Evolutionary conservation across 2,329 filamentous ascomycete species (phyloP), one percentile per base, ranked within the genome.

Genomic region (Podosphaera aphanis): DNA sequence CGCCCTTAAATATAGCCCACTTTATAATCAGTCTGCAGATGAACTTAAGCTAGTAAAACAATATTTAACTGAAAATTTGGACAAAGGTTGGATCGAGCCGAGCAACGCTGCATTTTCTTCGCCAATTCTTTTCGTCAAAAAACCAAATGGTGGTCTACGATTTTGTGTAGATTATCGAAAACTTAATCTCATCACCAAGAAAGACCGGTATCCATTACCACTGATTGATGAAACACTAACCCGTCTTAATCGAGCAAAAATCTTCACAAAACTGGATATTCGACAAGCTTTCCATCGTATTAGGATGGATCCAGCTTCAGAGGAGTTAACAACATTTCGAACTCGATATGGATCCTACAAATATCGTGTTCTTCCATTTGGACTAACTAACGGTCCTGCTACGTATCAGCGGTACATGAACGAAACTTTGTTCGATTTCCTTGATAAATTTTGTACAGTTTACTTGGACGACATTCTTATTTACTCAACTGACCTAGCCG

Each of bases 381-480:
- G 43, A 7, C n/a, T 47, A 3, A 39, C 38, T 16, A 49, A 47
- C 20, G 19, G 37, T 2, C 43, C 43, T 2, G 33, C 37, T 2
- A 47, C 37, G 11, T 47, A 25, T 25, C 37, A 47, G 33, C 10
- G 13, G 2, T 46, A 46, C 40, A 47, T 49, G 25, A 47, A 49
- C 23, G 33, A 49, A 27, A 37, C 41, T 21, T 18, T 47, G 2
- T 27, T 41, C 5, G 27, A 45, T 6, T 47, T 27, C 13, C 27
- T 47, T 20, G 27, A 49, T 25, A 15, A n/a, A 2, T 45, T 46
- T 44, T 47, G 25, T 19, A 44, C 37, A 11, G 35, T 38, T n/a
- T 21, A 42, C 11, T 19, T 27, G 15, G 20, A 47, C 35, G 21
- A 48, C 38, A 46, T 49, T 35, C 20, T 49, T 2, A 49, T 46